Base-by-base conservation (phyloP, 2,329 filamentous ascomycete genomes). In the Aspergillus thermomutatus region DNA sequence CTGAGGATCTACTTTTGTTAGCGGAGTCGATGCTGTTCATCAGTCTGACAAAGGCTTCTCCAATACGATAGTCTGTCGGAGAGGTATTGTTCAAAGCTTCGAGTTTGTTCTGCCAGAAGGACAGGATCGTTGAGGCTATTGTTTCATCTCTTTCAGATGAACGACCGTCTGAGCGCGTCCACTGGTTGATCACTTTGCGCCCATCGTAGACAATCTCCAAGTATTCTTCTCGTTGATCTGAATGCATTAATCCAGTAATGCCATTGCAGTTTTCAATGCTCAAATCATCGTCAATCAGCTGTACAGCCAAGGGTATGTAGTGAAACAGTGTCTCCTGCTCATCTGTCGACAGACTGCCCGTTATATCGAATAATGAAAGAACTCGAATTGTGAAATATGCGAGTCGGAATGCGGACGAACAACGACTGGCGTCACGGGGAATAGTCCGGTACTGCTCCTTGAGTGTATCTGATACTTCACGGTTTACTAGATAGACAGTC, bases 381-480 rank as follows among this genome's bases (percentile, higher is more conserved):
- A 94, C 69, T 50, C 81, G 81, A 5, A 80, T 78, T 0, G 85
- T 82, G 69, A 92, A 96, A 50, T 88, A 79, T 1, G 88, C 85
- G 77, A 95, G 89, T 54, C 93, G 83, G 14, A 90, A 83, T 1
- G 91, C 85, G 53, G 89, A 79, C 1, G 91, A 91, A 31, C 87
- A 84, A 0, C 89, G 89, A 61, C 84, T 83, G 3, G 82, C 77
- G 68, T 96, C 92, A 46, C 87, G 80, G 31, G 76, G 69, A 17
- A 82, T 71, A 60, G 25, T 73, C 47, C 64, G 66, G 56, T 62
- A 59, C 6, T 65, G 60, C 59, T 48, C 57, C 62, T 26, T 67
- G 57, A 67, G 56, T 43, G 59, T 50, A 21, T 69, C 56, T 53
- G 68, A 56, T 61, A 73, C 25, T 4, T 69, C 60, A 43, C 62